phyloP scores from a whole-genome alignment of 805 yeast genomes.

The Saturnispora saitoi region DNA sequence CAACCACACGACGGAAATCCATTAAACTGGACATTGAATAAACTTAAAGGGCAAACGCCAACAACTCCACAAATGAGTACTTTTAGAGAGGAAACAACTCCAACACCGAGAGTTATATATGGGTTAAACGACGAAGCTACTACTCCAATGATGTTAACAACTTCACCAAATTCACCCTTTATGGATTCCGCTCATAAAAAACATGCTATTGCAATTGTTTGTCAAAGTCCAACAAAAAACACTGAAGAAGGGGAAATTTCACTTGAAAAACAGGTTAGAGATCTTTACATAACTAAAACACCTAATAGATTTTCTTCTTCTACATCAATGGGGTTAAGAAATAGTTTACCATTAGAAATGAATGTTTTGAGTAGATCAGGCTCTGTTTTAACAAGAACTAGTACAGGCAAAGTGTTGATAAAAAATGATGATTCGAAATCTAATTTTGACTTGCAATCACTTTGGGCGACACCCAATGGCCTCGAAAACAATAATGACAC shows the following conservation, averaged over 20 bases:
- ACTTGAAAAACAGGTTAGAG: slow-evolving; percentile 28
- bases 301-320: slow-evolving; percentile 11
- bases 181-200: slow-evolving; percentile 11
- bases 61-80: slow-evolving; percentile 1
- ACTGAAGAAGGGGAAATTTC: slow-evolving; percentile 22
- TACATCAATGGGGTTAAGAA: background rate
- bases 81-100: background rate
- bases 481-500: slow-evolving; percentile 10
- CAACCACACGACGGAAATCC: slow-evolving; percentile 65
- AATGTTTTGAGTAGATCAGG: slow-evolving; percentile 11
- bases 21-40: slow-evolving; percentile 60
- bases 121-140: slow-evolving; percentile 24
- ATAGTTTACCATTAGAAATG: slow-evolving; percentile 11
- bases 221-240: slow-evolving; percentile 11
- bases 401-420: slow-evolving; percentile 10
- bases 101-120: slow-evolving; percentile 15
- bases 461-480: slow-evolving; percentile 24
- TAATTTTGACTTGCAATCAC: slow-evolving; percentile 24
- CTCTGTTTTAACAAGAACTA: slow-evolving; percentile 7
- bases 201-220: slow-evolving; percentile 15
- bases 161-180: slow-evolving; percentile 1
- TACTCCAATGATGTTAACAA: background rate
- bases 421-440: slow-evolving; percentile 15
- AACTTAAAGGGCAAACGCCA: slow-evolving; percentile 58
- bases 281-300: slow-evolving; percentile 23